Evolutionary conservation across 1,284 basidiomycete genomes (phyloP).

Genomic region (Malassezia japonica): DNA sequence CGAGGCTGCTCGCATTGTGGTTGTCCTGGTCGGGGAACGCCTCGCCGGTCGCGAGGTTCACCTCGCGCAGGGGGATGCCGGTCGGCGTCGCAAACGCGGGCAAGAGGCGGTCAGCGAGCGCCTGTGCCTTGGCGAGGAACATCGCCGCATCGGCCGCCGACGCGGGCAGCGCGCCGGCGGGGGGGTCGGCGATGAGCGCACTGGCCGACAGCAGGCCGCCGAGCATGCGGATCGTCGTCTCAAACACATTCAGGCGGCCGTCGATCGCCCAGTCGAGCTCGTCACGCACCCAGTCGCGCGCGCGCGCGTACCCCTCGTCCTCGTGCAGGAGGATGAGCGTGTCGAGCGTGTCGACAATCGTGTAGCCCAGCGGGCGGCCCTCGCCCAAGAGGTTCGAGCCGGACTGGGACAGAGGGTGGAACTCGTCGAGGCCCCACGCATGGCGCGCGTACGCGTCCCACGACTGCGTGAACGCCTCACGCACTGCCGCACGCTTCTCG

Average conservation of each 20-base stretch:
- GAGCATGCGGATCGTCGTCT: constrained; percentile 73
- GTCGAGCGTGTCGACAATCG: constrained; percentile 54
- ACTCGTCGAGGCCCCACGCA: constrained; percentile 46
- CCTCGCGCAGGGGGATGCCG: constrained; percentile 68
- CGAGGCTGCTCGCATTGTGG: constrained; percentile 63
- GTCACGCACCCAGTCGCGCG: constrained; percentile 66
- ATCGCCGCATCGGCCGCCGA: constrained; percentile 30
- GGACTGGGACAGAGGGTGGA: constrained; percentile 34
- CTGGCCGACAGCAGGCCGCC: constrained; percentile 70
- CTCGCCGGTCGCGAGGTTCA: constrained; percentile 63
- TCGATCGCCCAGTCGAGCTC: constrained; percentile 68
- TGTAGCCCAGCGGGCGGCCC: constrained; percentile 30
- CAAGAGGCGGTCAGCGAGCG: constrained; percentile 73
- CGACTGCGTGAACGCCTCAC: constrained; percentile 35
- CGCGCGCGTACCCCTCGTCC: constrained; percentile 65
- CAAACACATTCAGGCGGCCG: constrained; percentile 78
- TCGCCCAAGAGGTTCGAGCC: constrained; percentile 36
- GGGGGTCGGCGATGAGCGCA: constrained; percentile 32
- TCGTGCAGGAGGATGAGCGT: constrained; percentile 78
- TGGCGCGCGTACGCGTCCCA: constrained; percentile 40
- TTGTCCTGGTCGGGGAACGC: constrained; percentile 63
- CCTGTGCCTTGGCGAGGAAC: constrained; percentile 52
- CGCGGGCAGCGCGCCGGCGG: constrained; percentile 21
- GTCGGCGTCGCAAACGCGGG: constrained; percentile 62
- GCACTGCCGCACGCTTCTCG: constrained; percentile 24